Conservation (phyloP, 345 rosid species). For the Psidium guajava region DNA sequence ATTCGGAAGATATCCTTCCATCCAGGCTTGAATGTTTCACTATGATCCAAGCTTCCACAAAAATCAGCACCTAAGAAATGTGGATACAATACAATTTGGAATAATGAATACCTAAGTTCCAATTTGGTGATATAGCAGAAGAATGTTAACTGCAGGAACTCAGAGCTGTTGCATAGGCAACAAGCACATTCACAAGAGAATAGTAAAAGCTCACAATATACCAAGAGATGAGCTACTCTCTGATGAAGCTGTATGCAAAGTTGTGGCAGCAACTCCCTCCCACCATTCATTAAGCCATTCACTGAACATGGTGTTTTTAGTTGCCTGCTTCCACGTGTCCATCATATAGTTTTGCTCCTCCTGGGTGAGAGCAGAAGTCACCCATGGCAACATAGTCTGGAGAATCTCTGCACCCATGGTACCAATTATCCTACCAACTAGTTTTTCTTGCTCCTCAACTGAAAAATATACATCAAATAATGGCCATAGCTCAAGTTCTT, state of each 20-base stretch:
- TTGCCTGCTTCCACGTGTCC: conserved; percentile 95
- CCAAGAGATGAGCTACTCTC: conserved; percentile 22
- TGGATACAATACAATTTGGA: not conserved
- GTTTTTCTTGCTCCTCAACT: conserved; percentile 71
- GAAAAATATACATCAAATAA: conserved; percentile 70
- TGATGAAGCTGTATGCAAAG: conserved; percentile 27
- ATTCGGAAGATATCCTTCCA: conserved; percentile 89
- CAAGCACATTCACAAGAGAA: not conserved
- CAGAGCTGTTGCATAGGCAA: not conserved
- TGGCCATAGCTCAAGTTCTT: conserved; percentile 90
- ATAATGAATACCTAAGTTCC: not conserved
- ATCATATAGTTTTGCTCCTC: conserved; percentile 90
- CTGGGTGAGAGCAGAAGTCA: conserved; percentile 76
- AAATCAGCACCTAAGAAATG: conserved; percentile 29
- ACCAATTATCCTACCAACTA: conserved; percentile 89
- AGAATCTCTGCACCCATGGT: conserved; percentile 88
- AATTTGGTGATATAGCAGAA: not conserved
- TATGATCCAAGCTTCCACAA: conserved; percentile 49
- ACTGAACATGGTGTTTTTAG: conserved; percentile 88
- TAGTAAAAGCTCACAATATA: not conserved
- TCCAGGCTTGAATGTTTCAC: conserved; percentile 86
- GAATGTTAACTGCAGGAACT: not conserved
- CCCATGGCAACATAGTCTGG: conserved; percentile 94
- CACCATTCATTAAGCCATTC: conserved; percentile 89
- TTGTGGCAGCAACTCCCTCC: conserved; percentile 39